A percentile compares a stretch with the other conserved stretches of the same genome.
Evolutionary conservation across 2,329 filamentous ascomycete genomes (phyloP).

Genomic region (Aspergillus proliferans): DNA sequence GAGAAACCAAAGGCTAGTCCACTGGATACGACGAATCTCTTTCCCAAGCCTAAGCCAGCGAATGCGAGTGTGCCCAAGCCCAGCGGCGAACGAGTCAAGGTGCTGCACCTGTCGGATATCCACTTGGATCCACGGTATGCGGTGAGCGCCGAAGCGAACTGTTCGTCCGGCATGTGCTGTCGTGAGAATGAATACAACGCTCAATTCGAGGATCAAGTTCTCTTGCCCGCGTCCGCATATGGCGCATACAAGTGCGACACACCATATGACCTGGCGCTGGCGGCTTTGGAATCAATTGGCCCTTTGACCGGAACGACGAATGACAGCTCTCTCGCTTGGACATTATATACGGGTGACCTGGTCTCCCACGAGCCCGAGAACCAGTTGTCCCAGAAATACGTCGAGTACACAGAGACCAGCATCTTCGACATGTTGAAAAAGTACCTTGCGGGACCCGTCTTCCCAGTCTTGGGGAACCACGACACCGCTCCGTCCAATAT

Average conservation of each 20-base stretch:
- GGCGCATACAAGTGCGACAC: constrained; percentile 54
- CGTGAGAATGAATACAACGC: constrained; percentile 39
- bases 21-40: constrained; percentile 41
- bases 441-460: constrained; percentile 53
- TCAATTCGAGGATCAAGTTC: constrained; percentile 26
- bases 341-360: constrained; percentile 53
- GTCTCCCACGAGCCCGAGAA: constrained; percentile 50
- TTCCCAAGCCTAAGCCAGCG: constrained; percentile 50
- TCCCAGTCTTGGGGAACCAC: constrained; percentile 53
- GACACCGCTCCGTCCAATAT: constrained; percentile 51
- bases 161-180: constrained; percentile 48
- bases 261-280: constrained; percentile 52
- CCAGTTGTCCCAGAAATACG: constrained; percentile 48
- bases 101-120: constrained; percentile 52
- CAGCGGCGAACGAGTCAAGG: constrained; percentile 51
- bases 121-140: constrained; percentile 52
- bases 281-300: constrained; percentile 51
- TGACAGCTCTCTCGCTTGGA: constrained; percentile 46
- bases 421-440: constrained; percentile 52
- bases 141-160: constrained; percentile 50
- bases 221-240: constrained; percentile 48
- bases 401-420: constrained; percentile 49
- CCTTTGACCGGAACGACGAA: constrained; percentile 50
- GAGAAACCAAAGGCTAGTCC: constrained; percentile 39
- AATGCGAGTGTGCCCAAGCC: constrained; percentile 39